A percentile compares a stretch with the other conserved stretches of the same genome.
These are phyloP conservation scores for Melampsora americana DNA, from an alignment of 1,284 basidiomycete genomes.

Conservation along the genomic window DNA sequence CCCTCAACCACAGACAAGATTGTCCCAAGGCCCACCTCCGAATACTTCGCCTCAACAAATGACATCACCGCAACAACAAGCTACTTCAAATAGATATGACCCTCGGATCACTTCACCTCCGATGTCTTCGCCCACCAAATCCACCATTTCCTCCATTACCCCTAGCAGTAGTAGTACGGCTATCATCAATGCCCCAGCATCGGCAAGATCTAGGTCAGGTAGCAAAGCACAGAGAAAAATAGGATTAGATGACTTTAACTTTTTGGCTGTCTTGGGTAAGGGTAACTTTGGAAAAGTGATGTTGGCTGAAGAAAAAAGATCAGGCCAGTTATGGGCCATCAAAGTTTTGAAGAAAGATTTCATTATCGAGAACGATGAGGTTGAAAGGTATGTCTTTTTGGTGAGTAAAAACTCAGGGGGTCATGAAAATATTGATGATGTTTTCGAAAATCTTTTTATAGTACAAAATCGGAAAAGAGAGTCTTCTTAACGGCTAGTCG, in stretches of 20 bases:
- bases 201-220: constrained; percentile 42
- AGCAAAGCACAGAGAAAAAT: constrained; percentile 71
- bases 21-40: constrained; percentile 8
- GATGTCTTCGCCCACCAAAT: constrained; percentile 4
- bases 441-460: constrained; percentile 53
- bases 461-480: constrained; percentile 97
- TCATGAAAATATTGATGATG: neutral
- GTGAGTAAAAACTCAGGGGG: constrained; percentile 2
- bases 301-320: constrained; percentile 96
- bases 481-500: constrained; percentile 94
- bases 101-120: constrained; percentile 19
- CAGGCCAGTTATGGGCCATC: constrained; percentile 89
- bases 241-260: constrained; percentile 97
- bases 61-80: neutral
- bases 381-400: constrained; percentile 72
- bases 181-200: neutral
- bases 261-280: constrained; percentile 95
- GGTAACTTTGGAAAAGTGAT: constrained; percentile 99
- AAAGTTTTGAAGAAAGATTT: constrained; percentile 99
- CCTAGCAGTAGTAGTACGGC: constrained; percentile 44
- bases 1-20: constrained; percentile 14
- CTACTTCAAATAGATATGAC: constrained; percentile 1
- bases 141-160: constrained; percentile 34
- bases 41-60: constrained; percentile 18
- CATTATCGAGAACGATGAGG: constrained; percentile 99